phyloP scores from a whole-genome alignment of 192 early-diverging fungal genomes.

The Thamnidium elegans region DNA sequence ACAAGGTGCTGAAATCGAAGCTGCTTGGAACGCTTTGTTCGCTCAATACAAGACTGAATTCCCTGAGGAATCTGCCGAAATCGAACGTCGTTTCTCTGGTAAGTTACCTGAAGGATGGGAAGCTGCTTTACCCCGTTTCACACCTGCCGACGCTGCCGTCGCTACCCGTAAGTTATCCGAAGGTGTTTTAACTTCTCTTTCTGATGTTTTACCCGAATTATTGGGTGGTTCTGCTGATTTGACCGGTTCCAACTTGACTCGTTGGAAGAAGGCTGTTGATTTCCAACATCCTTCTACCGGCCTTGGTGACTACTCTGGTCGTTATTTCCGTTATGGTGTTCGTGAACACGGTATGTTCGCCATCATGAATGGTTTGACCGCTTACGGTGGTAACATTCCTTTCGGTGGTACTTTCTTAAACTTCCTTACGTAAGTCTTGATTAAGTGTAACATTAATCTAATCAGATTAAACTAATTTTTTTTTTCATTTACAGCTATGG shows the following conservation, averaged over 20 bases:
- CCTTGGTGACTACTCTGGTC: constrained; percentile 81
- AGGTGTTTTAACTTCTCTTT: constrained; percentile 77
- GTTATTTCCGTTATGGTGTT: constrained; percentile 93
- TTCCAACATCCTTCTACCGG: constrained; percentile 75
- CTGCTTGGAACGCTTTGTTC: constrained; percentile 73
- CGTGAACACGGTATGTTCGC: constrained; percentile 98
- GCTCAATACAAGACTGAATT: constrained; percentile 62
- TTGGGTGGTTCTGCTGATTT: constrained; percentile 95
- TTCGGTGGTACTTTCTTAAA: constrained; percentile 91
- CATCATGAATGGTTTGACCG: constrained; percentile 85
- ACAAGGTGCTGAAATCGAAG: constrained; percentile 60
- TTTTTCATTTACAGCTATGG: constrained; percentile 49
- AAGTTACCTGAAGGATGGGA: constrained; percentile 74
- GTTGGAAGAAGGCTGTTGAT: constrained; percentile 94
- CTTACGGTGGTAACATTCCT: constrained; percentile 85
- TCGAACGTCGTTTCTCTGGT: constrained; percentile 71
- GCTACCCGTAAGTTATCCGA: constrained; percentile 92
- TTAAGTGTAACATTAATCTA: background rate
- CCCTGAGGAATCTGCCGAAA: constrained; percentile 67
- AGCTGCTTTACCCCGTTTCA: constrained; percentile 72
- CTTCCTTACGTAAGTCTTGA: constrained; percentile 74
- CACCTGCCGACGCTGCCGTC: constrained; percentile 72
- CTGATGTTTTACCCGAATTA: constrained; percentile 78
- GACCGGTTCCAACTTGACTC: constrained; percentile 93
- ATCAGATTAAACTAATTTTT: background rate